These are phyloP conservation scores for Thymus quinquecostatus DNA, from an alignment of 257 asterid genomes.

Conservation along the genomic window DNA sequence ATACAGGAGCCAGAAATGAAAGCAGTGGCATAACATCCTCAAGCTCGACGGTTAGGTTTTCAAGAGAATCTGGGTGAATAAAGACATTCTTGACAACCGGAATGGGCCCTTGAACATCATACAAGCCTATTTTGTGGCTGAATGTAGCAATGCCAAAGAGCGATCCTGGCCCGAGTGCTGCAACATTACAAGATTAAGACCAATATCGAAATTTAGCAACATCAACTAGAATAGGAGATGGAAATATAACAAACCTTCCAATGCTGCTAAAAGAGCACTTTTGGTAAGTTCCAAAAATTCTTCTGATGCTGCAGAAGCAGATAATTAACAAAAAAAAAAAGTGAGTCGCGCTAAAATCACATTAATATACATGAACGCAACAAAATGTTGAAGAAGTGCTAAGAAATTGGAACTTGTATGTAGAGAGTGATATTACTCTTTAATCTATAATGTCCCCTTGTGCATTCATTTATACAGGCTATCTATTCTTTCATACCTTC, in stretches of 20 bases:
- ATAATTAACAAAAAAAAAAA: conserved; percentile 33
- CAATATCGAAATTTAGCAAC: conserved; percentile 21
- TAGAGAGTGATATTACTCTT: conserved; percentile 15
- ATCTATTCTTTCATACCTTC: conserved; percentile 23
- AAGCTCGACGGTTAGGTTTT: conserved; percentile 72
- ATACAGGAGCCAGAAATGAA: conserved; percentile 96
- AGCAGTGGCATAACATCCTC: conserved; percentile 97
- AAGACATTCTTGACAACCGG: conserved; percentile 96
- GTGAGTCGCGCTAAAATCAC: conserved; percentile 32
- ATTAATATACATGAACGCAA: conserved; percentile 11
- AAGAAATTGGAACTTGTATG: conserved; percentile 9
- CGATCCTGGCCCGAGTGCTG: conserved; percentile 97
- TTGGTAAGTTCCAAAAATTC: conserved; percentile 96
- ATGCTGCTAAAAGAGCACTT: conserved; percentile 93
- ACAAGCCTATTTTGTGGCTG: conserved; percentile 96
- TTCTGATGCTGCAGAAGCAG: conserved; percentile 78
- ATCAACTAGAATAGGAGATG: conserved; percentile 21
- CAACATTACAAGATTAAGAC: conserved; percentile 34
- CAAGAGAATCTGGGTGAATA: conserved; percentile 77
- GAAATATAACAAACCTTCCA: conserved; percentile 72
- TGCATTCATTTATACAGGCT: conserved; percentile 15
- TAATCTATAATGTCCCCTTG: conserved; percentile 12
- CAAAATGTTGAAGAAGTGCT: not conserved
- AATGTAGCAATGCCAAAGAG: conserved; percentile 96
- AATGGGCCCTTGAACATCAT: conserved; percentile 97